These are phyloP conservation scores for Actinomortierella wolfii DNA, from an alignment of 371 early-diverging fungal species.

Conservation along the genomic window DNA sequence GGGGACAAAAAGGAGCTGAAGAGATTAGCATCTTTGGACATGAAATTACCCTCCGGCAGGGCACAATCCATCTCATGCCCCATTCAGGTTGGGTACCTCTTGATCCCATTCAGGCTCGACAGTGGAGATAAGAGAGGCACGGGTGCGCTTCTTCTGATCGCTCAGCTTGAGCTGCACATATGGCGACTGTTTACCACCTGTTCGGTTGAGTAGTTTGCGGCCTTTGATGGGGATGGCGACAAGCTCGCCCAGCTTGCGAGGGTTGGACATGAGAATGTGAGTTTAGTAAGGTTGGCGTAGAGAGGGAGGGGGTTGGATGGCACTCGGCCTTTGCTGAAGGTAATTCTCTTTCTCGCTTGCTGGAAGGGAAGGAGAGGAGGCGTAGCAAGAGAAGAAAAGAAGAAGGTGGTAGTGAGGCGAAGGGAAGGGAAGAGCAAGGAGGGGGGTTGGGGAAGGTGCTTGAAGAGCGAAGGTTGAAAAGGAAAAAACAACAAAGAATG, in stretches of 20 bases:
- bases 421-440: background rate
- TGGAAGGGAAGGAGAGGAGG: too few relatives aligned
- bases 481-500: too few relatives aligned
- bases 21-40: too few relatives aligned
- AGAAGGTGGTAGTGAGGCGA: background rate
- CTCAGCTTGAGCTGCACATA: constrained; percentile 45
- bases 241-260: constrained; percentile 25
- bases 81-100: too few relatives aligned
- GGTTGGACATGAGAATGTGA: constrained; percentile 9
- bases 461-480: background rate
- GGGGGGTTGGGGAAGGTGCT: background rate
- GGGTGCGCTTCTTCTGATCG: constrained; percentile 42
- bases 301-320: too few relatives aligned
- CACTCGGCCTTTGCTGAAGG: too few relatives aligned
- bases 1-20: background rate
- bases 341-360: too few relatives aligned
- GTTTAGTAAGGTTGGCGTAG: background rate
- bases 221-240: constrained; percentile 48
- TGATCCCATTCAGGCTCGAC: constrained; percentile 47
- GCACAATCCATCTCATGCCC: too few relatives aligned
- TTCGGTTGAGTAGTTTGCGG: constrained; percentile 39
- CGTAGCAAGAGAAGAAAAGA: too few relatives aligned
- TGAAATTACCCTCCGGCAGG: too few relatives aligned
- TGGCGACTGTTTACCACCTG: constrained; percentile 44
- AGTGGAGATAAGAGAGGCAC: constrained; percentile 37